These are phyloP conservation scores for Phytophthora palmivora DNA, from an alignment of 352 stramenopile genomes.

Conservation along the genomic window DNA sequence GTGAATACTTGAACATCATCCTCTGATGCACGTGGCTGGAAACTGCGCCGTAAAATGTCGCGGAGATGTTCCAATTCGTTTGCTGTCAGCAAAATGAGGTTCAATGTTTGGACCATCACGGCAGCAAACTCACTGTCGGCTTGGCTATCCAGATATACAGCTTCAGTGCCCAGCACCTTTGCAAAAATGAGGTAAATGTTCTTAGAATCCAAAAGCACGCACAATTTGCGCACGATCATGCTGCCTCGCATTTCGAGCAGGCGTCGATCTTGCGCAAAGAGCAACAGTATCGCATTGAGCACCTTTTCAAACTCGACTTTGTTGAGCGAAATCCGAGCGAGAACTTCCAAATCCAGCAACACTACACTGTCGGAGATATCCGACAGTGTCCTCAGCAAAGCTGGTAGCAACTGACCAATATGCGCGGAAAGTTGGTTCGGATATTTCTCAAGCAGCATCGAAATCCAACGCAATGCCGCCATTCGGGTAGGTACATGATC, in stretches of 20 bases:
- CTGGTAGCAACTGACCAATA: constrained; percentile 93
- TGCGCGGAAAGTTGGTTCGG: constrained; percentile 93
- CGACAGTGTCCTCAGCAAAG: constrained; percentile 96
- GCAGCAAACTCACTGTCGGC: constrained; percentile 95
- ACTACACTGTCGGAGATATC: constrained; percentile 97
- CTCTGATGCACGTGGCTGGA: constrained; percentile 68
- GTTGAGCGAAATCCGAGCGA: constrained; percentile 95
- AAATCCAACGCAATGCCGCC: constrained; percentile 96
- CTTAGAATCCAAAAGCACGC: constrained; percentile 96
- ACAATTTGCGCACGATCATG: constrained; percentile 98
- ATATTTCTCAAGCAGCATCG: constrained; percentile 98
- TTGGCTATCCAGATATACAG: constrained; percentile 49
- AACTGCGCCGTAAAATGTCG: constrained; percentile 81
- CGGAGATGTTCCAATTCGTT: constrained; percentile 94
- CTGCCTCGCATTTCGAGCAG: constrained; percentile 95
- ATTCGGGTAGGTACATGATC: constrained; percentile 98
- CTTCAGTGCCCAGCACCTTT: constrained; percentile 90
- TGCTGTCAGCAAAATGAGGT: constrained; percentile 98
- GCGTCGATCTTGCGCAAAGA: constrained; percentile 92
- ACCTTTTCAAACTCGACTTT: constrained; percentile 93
- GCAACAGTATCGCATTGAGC: constrained; percentile 94
- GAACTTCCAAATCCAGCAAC: constrained; percentile 95
- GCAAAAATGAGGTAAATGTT: constrained; percentile 99
- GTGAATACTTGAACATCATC: constrained; percentile 88
- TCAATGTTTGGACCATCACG: constrained; percentile 99